Base-by-base conservation (phyloP, 768 basidiomycete species). In the Leccinum imitatum region DNA sequence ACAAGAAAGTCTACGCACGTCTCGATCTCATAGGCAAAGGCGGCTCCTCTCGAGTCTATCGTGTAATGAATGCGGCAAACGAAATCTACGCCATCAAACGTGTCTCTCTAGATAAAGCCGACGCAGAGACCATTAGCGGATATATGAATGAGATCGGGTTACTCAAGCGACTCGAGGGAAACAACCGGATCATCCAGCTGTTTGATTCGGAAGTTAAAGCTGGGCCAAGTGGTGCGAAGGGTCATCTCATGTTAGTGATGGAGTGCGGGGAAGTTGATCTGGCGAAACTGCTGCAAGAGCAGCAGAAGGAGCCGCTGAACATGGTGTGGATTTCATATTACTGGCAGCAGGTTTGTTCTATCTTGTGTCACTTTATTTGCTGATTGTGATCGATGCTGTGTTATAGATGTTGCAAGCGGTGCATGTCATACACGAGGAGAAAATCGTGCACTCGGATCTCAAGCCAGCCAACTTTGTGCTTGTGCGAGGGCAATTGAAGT, bases 391-490 rank as follows among this genome's bases (percentile, higher is more conserved):
- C 35, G 53, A 25, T 27, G 21, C 15, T 8, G 52, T 23, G 7
- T 19, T 17, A 30, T 69, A 98, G 95, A 99, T 99, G 94, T 78
- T 99, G 53, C 89, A 97, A 80, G 95, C 95, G 1, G 96, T 99
- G n/a, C 91, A 97, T 59, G 89, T 98, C 57, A 96, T 98, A 56
- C 96, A 99, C 69, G 92, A 96, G 63, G 95, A 97, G 77, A 96
- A 96, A 76, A 97, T 99, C 62, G 96, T 99, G 3, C 96, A 99
- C 75, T 96, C 95, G 19, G 96, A 99, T 75, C 81, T 98, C 57
- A 99, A 99, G 72, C 96, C 96, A 6, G 96, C 97, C 4, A 99
- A 99, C 74, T 99, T 99, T 65, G 95, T 99, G 21, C 80, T 99
- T 31, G 96, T 98, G 58, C 87, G 89, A 59, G 96, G 96, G 6